These are phyloP conservation scores for Fistulinella staudtii DNA, from an alignment of 1,284 basidiomycete genomes.

Conservation along the genomic window DNA sequence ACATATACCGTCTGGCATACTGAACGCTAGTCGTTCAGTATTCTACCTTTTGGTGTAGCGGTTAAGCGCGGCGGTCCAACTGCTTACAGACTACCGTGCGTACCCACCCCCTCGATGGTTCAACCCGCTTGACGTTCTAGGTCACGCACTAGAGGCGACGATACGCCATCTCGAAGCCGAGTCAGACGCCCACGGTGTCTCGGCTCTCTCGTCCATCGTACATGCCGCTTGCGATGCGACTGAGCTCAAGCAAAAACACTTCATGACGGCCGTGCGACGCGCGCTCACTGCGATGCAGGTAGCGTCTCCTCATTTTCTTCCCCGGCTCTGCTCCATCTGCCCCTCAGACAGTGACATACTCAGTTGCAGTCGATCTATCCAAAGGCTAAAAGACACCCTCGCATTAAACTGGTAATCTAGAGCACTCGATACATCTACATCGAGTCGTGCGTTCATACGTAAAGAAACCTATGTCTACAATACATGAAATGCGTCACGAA, in stretches of 20 bases:
- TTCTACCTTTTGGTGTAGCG: too few relatives aligned
- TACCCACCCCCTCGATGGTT: neutral
- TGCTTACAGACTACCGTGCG: too few relatives aligned
- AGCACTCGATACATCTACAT: too few relatives aligned
- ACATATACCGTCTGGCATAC: too few relatives aligned
- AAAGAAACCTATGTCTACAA: too few relatives aligned
- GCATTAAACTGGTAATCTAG: too few relatives aligned
- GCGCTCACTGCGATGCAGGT: conserved; percentile 82
- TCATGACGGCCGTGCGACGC: conserved; percentile 72
- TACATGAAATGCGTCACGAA: too few relatives aligned
- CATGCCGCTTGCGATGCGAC: conserved; percentile 44
- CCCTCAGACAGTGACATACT: conserved; percentile 41
- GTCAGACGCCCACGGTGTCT: conserved; percentile 18
- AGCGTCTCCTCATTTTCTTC: conserved; percentile 9
- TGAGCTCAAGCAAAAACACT: conserved; percentile 46
- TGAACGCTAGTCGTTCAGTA: too few relatives aligned
- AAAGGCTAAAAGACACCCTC: conserved; percentile 27
- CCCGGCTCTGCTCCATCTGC: neutral
- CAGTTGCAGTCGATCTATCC: conserved; percentile 35
- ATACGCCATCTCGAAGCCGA: conserved; percentile 7
- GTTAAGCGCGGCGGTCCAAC: too few relatives aligned
- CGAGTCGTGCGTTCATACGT: too few relatives aligned
- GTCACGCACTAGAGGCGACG: conserved; percentile 18
- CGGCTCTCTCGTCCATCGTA: conserved; percentile 41
- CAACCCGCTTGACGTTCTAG: neutral